Percentiles rank a stretch among this genome's conserved stretches.
These are phyloP conservation scores for Irpex sp. DNA, from an alignment of 1,284 basidiomycete species.

Conservation along the genomic window DNA sequence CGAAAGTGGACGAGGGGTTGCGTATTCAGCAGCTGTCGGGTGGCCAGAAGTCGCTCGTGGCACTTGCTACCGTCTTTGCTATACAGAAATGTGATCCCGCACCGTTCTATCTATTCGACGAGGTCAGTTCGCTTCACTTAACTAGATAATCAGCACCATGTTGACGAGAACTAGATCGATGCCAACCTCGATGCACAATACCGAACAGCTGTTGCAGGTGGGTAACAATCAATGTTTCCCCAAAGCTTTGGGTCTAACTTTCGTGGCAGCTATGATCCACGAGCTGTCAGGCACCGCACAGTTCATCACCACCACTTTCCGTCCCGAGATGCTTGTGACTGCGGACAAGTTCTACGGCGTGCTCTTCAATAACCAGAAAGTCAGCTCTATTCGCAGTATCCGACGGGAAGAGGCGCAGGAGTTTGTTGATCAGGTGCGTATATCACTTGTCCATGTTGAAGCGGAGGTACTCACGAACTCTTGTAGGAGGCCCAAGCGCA, in stretches of 20 bases:
- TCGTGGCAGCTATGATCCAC: slow-evolving; percentile 82
- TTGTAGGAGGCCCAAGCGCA: slow-evolving; percentile 54
- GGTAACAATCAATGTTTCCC: too few species aligned
- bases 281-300: slow-evolving; percentile 85
- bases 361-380: slow-evolving; percentile 95
- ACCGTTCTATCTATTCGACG: slow-evolving; percentile 99
- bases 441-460: neutral
- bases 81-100: slow-evolving; percentile 99
- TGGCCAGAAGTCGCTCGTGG: slow-evolving; percentile 97
- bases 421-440: slow-evolving; percentile 78
- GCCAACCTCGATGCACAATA: slow-evolving; percentile 98
- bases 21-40: slow-evolving; percentile 97
- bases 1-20: slow-evolving; percentile 93
- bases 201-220: slow-evolving; percentile 92
- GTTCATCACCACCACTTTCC: slow-evolving; percentile 98
- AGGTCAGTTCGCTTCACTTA: slow-evolving; percentile 43
- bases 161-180: slow-evolving; percentile 64
- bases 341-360: slow-evolving; percentile 99
- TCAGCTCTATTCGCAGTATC: slow-evolving; percentile 83
- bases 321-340: slow-evolving; percentile 93
- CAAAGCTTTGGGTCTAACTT: neutral
- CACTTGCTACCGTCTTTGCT: slow-evolving; percentile 94
- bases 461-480: neutral
- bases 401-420: slow-evolving; percentile 83
- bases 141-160: neutral